These are phyloP conservation scores for Pythium dissotocum DNA, from an alignment of 352 stramenopile genomes.

Conservation along the genomic window DNA sequence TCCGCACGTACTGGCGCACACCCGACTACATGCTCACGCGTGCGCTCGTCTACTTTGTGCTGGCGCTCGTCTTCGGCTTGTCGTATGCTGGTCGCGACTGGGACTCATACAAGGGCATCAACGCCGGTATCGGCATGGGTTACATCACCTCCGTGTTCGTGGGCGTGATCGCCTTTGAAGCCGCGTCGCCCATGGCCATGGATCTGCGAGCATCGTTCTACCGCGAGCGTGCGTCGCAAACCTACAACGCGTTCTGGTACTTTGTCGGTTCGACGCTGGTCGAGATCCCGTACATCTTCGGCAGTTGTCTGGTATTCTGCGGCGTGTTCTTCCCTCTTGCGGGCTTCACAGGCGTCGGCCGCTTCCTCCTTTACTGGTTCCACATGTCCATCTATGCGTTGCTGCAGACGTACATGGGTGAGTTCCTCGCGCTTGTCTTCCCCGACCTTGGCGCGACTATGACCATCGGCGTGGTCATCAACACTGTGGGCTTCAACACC, in stretches of 20 bases:
- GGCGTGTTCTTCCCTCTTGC: conserved; percentile 78
- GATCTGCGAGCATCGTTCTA: conserved; percentile 71
- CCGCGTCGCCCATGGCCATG: conserved; percentile 26
- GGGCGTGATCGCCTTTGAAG: conserved; percentile 67
- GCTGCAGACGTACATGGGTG: conserved; percentile 64
- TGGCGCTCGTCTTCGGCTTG: conserved; percentile 42
- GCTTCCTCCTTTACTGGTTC: conserved; percentile 62
- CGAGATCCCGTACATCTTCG: conserved; percentile 64
- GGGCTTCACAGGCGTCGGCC: conserved; percentile 36
- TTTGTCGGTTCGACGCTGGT: conserved; percentile 55
- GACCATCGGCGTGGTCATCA: conserved; percentile 38
- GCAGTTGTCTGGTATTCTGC: conserved; percentile 39
- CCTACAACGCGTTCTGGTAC: conserved; percentile 71
- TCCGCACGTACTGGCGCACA: conserved; percentile 30
- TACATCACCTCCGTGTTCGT: conserved; percentile 86
- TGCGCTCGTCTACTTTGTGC: conserved; percentile 34
- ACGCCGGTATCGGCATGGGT: conserved; percentile 68
- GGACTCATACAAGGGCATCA: conserved; percentile 49
- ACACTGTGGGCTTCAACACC: conserved; percentile 47
- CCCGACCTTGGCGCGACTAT: conserved; percentile 45
- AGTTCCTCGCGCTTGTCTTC: conserved; percentile 66
- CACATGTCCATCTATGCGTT: conserved; percentile 56
- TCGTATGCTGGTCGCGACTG: conserved; percentile 52
- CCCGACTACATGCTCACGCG: conserved; percentile 70
- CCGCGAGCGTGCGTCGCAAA: conserved; percentile 72